A percentile compares a stretch with the other conserved stretches of the same genome.
Conservation (phyloP, 2,329 filamentous ascomycete species). For the Uncinocarpus reesii region DNA sequence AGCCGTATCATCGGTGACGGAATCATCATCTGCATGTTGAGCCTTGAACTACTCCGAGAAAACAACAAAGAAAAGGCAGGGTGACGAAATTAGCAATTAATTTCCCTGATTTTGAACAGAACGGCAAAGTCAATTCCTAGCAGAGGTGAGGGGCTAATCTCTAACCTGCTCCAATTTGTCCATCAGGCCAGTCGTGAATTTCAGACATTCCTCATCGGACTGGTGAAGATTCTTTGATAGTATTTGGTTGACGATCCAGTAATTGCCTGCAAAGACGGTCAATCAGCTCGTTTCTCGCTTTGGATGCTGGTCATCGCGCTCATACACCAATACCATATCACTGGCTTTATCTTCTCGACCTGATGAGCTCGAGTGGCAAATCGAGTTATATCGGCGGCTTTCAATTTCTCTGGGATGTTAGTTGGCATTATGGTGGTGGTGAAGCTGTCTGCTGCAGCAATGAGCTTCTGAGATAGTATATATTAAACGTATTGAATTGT, state of each 20-base stretch:
- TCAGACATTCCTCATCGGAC: constrained; percentile 63
- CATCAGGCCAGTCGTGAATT: constrained; percentile 75
- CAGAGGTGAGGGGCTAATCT: constrained; percentile 1
- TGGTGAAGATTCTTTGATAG: constrained; percentile 70
- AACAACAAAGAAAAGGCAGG: not conserved
- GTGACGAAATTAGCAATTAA: constrained; percentile 6
- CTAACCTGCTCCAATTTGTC: constrained; percentile 74
- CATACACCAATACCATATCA: constrained; percentile 91
- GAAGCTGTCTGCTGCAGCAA: not conserved
- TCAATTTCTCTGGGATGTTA: constrained; percentile 60
- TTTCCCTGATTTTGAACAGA: constrained; percentile 4
- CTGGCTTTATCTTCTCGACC: constrained; percentile 72
- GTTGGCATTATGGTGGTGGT: constrained; percentile 52
- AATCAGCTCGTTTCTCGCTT: not conserved
- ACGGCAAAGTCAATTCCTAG: not conserved
- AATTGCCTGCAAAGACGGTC: constrained; percentile 55
- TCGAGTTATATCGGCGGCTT: constrained; percentile 68
- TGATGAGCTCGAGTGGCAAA: constrained; percentile 77
- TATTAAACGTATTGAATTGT: not conserved
- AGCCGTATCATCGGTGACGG: constrained; percentile 71
- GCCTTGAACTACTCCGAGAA: constrained; percentile 49
- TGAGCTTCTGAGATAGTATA: not conserved
- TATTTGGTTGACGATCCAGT: constrained; percentile 88
- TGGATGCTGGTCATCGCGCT: constrained; percentile 19
- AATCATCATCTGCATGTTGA: constrained; percentile 65